Conservation (phyloP, 2,329 filamentous ascomycete species). For the Sordariomycetes sp. region DNA sequence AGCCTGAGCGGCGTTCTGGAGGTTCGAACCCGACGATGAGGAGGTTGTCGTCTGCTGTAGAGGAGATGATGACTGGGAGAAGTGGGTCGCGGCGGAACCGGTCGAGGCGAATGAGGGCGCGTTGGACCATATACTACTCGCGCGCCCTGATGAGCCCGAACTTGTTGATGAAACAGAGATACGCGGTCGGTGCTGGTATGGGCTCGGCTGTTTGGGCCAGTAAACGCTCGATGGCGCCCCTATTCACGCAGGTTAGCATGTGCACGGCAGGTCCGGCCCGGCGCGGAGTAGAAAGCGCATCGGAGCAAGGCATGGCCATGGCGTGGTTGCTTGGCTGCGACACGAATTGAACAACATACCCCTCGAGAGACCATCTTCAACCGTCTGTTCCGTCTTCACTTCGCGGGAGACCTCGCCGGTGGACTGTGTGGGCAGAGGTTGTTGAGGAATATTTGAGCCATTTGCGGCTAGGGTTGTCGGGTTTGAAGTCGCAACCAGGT, state of each 20-base stretch:
- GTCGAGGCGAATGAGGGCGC: conserved; percentile 13
- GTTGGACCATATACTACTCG: conserved; percentile 27
- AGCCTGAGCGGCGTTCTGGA: not conserved
- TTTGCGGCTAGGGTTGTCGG: conserved; percentile 4
- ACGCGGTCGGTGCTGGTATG: conserved; percentile 19
- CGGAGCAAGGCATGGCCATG: not conserved
- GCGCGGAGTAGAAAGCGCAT: not conserved
- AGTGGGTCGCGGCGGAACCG: conserved; percentile 15
- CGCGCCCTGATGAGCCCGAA: conserved; percentile 33
- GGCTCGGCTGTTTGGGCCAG: not conserved
- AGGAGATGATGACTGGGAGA: conserved; percentile 20
- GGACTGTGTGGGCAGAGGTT: conserved; percentile 6
- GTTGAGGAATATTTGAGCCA: conserved; percentile 1
- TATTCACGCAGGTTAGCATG: not conserved
- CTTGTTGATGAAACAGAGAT: conserved; percentile 36
- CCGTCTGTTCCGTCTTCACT: conserved; percentile 1
- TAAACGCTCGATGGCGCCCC: not conserved
- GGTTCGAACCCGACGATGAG: conserved; percentile 1
- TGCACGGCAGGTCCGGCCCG: not conserved
- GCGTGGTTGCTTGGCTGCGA: not conserved
- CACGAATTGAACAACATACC: not conserved
- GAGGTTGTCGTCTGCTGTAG: conserved; percentile 11
- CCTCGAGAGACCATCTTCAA: not conserved
- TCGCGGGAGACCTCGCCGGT: not conserved
- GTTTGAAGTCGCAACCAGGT: conserved; percentile 8